Evolutionary conservation across 805 yeast species (phyloP), one percentile per base, ranked within the genome.

Genomic region (Yamadazyma ubonensis): DNA sequence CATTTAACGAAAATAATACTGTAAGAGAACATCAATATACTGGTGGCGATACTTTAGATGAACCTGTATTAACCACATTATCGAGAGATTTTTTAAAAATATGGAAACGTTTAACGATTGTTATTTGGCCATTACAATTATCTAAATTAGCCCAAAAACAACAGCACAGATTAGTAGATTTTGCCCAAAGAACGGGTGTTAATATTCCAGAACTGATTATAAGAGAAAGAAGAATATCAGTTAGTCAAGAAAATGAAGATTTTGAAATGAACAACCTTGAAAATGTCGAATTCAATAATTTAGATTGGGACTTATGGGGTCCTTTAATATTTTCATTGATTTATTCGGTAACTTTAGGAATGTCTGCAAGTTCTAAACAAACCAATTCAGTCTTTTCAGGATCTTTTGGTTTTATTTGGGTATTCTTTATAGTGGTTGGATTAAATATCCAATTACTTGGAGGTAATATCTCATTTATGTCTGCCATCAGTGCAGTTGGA

Each of bases 1-100:
- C 51, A 4, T 47, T 53, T 36, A 42, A 50, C 3, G 55, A 48
- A 3, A 53, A 53, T 40, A 58, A 52, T 42, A 56, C 51, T 26
- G 51, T 66, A 28, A 51, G 55, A 32, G 82, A 77, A 52, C 63
- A 77, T 34, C 81, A 76, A 45, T 79, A 72, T 53, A 56, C 78
- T 15, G 88, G 88, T 2, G 85, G 86, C 20, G 84, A 82, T 53
- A 82, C 89, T 2, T 60, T 82, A 9, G 87, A 83, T 52, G 89
- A 82, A 59, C 86, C 88, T 0, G 82, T 82, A 6, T 55, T 66
- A 52, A 63, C 69, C 22, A 82, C 89, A 0, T 58, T 82, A 45
- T 53, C 54, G 21, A 50, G 73, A 39, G 75, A 69, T 44, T 42
- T 67, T 12, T 36, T 49, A 4, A 67, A 63, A 38, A 67, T 69